Evolutionary conservation across 2,329 filamentous ascomycete species (phyloP), one percentile per base, ranked within the genome.

Genomic region (Elsinoe batatas): DNA sequence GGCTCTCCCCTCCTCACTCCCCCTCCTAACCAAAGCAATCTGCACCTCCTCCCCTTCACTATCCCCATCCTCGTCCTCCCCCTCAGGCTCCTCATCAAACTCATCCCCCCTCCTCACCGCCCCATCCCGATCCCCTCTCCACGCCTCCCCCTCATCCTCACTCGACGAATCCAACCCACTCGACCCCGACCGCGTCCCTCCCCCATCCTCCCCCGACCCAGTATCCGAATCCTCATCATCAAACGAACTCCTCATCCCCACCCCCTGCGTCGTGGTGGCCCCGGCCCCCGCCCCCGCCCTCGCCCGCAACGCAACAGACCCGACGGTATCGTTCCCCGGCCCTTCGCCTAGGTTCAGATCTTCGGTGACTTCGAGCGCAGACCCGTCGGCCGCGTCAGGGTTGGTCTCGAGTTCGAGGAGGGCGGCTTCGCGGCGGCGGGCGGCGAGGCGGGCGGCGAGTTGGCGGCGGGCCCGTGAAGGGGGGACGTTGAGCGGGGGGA

Each of bases 401-500:
- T 66, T 65, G 30, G 61, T 59, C 2, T 54, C 59, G 53, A 65
- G 64, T 2, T 54, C 59, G 53, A 65, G 64, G 5, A 66, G 64
- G 20, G 67, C 65, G 12, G 62, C 57, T 36, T 62, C 60, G 33
- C 63, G 60, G 49, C 73, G 72, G 40, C 69, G 88, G 81, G 64
- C 69, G 2, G 74, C 74, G 12, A 97, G 78, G 11, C 91, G 83
- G 11, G 88, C 87, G n/a, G 90, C 91, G n/a, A 97, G 80, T 69
- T 95, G 89, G 56, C 89, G 79, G 51, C 91, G 83, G 6, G 91
- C 91, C 53, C 91, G 83, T 6, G 89, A 94, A 1, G 91, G 91
- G 0, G 87, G 84, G 35, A 91, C 83, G 68, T 91, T 93, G 64
- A 95, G 76, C 11, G 90, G 88, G 32, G 87, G 84, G 1, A 44